Evolutionary conservation across 2,329 filamentous ascomycete species (phyloP), one percentile per base, ranked within the genome.

Genomic region (Botrytis aclada): DNA sequence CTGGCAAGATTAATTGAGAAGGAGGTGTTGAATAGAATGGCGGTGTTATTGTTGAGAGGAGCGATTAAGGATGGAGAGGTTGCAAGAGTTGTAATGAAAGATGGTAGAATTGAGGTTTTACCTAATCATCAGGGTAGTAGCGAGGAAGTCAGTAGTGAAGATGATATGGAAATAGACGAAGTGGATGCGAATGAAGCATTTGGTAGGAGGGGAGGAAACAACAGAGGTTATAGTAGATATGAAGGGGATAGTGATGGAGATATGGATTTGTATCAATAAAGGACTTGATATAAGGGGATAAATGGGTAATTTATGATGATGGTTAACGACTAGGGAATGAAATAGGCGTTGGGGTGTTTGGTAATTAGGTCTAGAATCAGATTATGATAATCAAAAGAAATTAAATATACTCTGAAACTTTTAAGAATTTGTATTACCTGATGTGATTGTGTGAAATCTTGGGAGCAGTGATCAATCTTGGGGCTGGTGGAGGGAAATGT

Each of bases 21-120:
- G 84, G 96, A 99, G 83, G 94, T 99, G 4, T 89, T 99, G 79
- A 99, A 99, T 83, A 90, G 91, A 67, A 85, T 99, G 76, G 96
- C 96, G 2, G 93, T 99, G 58, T 88, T 98, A 76, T 97, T 99
- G 76, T 87, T 99, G 37, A 89, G 94, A 76, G 94, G 94, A 76
- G 90, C 88, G 71, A 91, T 99, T 81, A 89, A 88, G 77, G 95
- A 99, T 77, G 95, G 95, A 61, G 96, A 99, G 84, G 84, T 83
- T 2, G 96, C 96, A 1, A 86, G 88, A 39, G 93, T 98, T 37
- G 90, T 93, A 63, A 86, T 98, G 74, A 88, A 92, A 43, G 89
- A 94, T 75, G 93, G 93, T 63, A 93, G 93, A 81, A 91, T 98
- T 74, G 84, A 89, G 3, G 94, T 99, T 2, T 80, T 96, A 37